Evolutionary conservation across 805 yeast genomes (phyloP).

Genomic region (Barnettozyma vustinii): DNA sequence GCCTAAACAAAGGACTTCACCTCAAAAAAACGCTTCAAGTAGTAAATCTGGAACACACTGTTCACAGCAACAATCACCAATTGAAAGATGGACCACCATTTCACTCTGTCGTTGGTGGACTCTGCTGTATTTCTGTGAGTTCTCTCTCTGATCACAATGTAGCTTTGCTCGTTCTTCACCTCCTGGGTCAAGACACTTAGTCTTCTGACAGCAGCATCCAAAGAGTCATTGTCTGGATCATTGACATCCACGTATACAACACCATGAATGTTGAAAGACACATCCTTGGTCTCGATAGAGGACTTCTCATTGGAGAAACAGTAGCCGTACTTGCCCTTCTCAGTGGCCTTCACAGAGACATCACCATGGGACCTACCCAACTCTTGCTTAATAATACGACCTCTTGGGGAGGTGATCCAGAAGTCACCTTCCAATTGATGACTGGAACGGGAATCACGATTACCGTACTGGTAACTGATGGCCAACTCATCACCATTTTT

Average conservation of each 20-base stretch:
- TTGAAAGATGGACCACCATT: conserved; percentile 97
- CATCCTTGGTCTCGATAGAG: conserved; percentile 72
- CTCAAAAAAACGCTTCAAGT: conserved; percentile 91
- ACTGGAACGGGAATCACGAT: conserved; percentile 68
- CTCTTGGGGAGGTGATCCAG: conserved; percentile 28
- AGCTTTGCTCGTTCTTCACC: conserved; percentile 85
- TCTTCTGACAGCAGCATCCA: conserved; percentile 79
- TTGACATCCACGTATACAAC: conserved; percentile 79
- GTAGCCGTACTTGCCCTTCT: conserved; percentile 72
- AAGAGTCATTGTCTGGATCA: conserved; percentile 67
- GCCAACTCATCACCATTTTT: conserved; percentile 82
- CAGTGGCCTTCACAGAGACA: conserved; percentile 56
- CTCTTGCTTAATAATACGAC: conserved; percentile 45
- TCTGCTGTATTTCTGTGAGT: conserved; percentile 98
- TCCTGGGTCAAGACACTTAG: conserved; percentile 73
- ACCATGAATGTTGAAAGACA: conserved; percentile 92
- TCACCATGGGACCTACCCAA: conserved; percentile 76
- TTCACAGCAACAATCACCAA: conserved; percentile 77
- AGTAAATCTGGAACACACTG: conserved; percentile 89
- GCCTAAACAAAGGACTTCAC: conserved; percentile 79
- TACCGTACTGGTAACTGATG: conserved; percentile 89
- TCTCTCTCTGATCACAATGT: conserved; percentile 92
- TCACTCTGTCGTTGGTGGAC: conserved; percentile 92
- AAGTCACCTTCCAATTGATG: conserved; percentile 69
- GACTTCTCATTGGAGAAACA: conserved; percentile 89